Percentiles rank a stretch among this genome's conserved stretches.
These are phyloP conservation scores for Erodium moschatum DNA, from an alignment of 441 rosid species.

Conservation along the genomic window DNA sequence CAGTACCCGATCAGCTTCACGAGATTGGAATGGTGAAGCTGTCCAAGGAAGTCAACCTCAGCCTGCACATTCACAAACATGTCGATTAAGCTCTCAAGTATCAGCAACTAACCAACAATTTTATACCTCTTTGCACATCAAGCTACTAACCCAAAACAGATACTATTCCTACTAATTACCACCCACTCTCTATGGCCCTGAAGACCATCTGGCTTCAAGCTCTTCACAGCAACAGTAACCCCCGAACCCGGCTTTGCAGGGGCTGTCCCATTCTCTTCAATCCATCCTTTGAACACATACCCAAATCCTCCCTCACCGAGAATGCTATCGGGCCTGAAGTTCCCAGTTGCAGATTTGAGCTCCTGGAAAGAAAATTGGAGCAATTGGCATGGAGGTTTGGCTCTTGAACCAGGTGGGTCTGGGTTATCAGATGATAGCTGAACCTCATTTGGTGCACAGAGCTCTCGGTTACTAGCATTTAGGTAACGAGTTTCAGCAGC, in stretches of 20 bases:
- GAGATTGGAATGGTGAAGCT: constrained; percentile 49
- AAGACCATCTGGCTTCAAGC: constrained; percentile 47
- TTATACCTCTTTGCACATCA: constrained; percentile 14
- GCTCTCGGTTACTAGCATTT: constrained; percentile 61
- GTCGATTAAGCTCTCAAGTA: constrained; percentile 6
- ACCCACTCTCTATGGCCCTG: constrained; percentile 51
- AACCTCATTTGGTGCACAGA: constrained; percentile 45
- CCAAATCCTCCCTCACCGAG: constrained; percentile 55
- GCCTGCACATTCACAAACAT: constrained; percentile 27
- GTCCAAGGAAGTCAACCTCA: constrained; percentile 46
- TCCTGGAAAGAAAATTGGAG: constrained; percentile 43
- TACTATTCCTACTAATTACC: constrained; percentile 28
- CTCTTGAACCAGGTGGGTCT: constrained; percentile 25
- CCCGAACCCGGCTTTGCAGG: constrained; percentile 48
- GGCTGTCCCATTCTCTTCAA: constrained; percentile 43
- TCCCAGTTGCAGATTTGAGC: constrained; percentile 47
- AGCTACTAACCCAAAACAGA: constrained; percentile 32
- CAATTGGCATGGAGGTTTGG: constrained; percentile 34
- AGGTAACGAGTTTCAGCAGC: constrained; percentile 57
- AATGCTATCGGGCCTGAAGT: constrained; percentile 44
- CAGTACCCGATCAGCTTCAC: constrained; percentile 48
- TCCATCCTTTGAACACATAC: constrained; percentile 46
- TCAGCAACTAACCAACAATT: constrained; percentile 9
- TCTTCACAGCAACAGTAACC: constrained; percentile 42
- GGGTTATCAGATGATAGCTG: constrained; percentile 39